Percentiles rank a stretch among this genome's conserved stretches.
Evolutionary conservation across 2,329 filamentous ascomycete species (phyloP).

Genomic region (Cyclaneusma minus): DNA sequence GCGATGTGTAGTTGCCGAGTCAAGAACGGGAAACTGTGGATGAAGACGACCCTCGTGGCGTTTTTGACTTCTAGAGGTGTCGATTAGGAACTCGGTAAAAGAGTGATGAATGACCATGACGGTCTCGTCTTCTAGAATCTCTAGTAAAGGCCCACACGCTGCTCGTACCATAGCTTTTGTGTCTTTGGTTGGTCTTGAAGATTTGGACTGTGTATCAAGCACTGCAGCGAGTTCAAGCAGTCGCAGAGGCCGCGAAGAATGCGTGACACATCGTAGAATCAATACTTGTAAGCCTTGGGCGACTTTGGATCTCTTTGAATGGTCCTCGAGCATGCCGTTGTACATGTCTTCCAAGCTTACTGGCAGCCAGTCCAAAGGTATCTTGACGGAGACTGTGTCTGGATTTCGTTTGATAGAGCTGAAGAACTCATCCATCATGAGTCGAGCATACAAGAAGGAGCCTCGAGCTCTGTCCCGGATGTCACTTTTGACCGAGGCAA

Average conservation of each 20-base stretch:
- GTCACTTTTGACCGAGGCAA: no score
- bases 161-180: conserved; percentile 21
- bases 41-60: conserved; percentile 1
- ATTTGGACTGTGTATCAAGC: conserved; percentile 9
- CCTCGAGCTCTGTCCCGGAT: conserved; percentile 24
- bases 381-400: conserved; percentile 11
- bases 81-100: conserved; percentile 28
- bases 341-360: conserved; percentile 24
- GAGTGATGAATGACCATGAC: conserved; percentile 30
- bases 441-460: conserved; percentile 27
- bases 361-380: conserved; percentile 20
- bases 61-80: conserved; percentile 5
- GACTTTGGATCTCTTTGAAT: conserved; percentile 18
- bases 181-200: conserved; percentile 5
- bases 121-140: conserved; percentile 27
- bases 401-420: conserved; percentile 4
- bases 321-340: conserved; percentile 20
- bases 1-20: conserved; percentile 2
- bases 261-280: conserved; percentile 25
- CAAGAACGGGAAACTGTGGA: conserved; percentile 5
- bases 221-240: conserved; percentile 24
- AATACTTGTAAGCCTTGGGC: conserved; percentile 18
- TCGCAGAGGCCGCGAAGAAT: conserved; percentile 24
- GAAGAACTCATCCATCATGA: conserved; percentile 23
- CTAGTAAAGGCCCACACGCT: conserved; percentile 25